A percentile compares a stretch with the other conserved stretches of the same genome.
These are phyloP conservation scores for Citrus maxima DNA, from an alignment of 345 rosid species.

Conservation along the genomic window DNA sequence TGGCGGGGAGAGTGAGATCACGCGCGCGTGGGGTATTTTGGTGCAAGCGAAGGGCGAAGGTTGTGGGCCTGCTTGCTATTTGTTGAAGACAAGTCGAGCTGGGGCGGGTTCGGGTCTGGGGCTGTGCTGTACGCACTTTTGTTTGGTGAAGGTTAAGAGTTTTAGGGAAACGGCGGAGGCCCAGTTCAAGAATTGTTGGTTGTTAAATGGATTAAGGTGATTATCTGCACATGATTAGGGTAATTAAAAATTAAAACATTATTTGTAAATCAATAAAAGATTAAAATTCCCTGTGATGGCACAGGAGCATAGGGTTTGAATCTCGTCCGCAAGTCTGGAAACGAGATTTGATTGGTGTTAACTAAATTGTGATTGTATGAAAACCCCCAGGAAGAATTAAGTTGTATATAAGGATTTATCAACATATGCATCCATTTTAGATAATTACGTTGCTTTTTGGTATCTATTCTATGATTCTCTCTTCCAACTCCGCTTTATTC, in stretches of 20 bases:
- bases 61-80: conserved; percentile 55
- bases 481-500: no score
- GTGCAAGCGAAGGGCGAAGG: conserved; percentile 63
- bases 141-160: conserved; percentile 56
- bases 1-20: not conserved
- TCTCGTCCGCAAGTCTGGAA: not conserved
- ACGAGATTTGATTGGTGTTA: not conserved
- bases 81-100: conserved; percentile 62
- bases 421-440: no score
- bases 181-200: conserved; percentile 69
- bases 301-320: not conserved
- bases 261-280: conserved; percentile 9
- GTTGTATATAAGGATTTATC: no score
- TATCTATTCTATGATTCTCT: no score
- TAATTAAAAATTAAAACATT: conserved; percentile 1
- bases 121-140: conserved; percentile 58
- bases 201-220: conserved; percentile 21
- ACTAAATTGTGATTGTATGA: no score
- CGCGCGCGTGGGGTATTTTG: conserved; percentile 76
- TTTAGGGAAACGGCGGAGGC: conserved; percentile 48
- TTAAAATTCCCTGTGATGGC: not conserved
- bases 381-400: no score
- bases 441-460: no score
- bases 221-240: not conserved
- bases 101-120: conserved; percentile 40